Evolutionary conservation across 805 yeast genomes (phyloP).

Genomic region (Lipomyces starkeyi): DNA sequence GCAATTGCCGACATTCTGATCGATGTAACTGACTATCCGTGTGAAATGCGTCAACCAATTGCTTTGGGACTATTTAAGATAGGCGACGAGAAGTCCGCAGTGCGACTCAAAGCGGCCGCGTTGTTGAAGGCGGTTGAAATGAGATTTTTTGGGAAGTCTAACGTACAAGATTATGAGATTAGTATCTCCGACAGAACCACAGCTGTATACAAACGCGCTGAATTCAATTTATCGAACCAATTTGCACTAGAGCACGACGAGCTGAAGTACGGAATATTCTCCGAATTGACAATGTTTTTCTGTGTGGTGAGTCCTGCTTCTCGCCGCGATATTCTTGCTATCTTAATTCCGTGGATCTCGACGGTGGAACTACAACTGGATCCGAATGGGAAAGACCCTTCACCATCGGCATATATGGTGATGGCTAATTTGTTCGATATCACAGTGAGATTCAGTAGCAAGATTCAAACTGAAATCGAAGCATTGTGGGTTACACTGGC

Average conservation of each 20-base stretch:
- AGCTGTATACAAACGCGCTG: slow-evolving; percentile 84
- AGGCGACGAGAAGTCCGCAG: slow-evolving; percentile 71
- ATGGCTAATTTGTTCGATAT: slow-evolving; percentile 81
- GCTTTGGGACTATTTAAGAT: slow-evolving; percentile 79
- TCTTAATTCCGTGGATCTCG: slow-evolving; percentile 92
- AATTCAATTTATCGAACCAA: slow-evolving; percentile 76
- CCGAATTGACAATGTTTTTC: slow-evolving; percentile 73
- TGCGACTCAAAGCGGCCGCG: slow-evolving; percentile 73
- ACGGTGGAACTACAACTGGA: slow-evolving; percentile 66
- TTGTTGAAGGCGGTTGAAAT: slow-evolving; percentile 72
- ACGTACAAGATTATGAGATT: slow-evolving; percentile 66
- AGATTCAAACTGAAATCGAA: slow-evolving; percentile 84
- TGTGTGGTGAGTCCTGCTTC: slow-evolving; percentile 63
- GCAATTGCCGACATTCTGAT: slow-evolving; percentile 71
- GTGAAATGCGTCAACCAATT: slow-evolving; percentile 67
- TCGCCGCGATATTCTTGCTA: slow-evolving; percentile 78
- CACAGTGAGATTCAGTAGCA: slow-evolving; percentile 75
- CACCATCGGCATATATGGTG: slow-evolving; percentile 64
- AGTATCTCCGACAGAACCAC: slow-evolving; percentile 75
- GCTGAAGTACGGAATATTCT: slow-evolving; percentile 64
- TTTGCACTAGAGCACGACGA: slow-evolving; percentile 68
- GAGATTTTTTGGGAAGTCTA: slow-evolving; percentile 59
- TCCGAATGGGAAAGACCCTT: slow-evolving; percentile 51
- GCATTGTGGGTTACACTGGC: slow-evolving; percentile 97
- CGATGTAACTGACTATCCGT: slow-evolving; percentile 55